Evolutionary conservation across 2,329 filamentous ascomycete genomes (phyloP), one percentile per base, ranked within the genome.

Genomic region (Xylaria multiplex): DNA sequence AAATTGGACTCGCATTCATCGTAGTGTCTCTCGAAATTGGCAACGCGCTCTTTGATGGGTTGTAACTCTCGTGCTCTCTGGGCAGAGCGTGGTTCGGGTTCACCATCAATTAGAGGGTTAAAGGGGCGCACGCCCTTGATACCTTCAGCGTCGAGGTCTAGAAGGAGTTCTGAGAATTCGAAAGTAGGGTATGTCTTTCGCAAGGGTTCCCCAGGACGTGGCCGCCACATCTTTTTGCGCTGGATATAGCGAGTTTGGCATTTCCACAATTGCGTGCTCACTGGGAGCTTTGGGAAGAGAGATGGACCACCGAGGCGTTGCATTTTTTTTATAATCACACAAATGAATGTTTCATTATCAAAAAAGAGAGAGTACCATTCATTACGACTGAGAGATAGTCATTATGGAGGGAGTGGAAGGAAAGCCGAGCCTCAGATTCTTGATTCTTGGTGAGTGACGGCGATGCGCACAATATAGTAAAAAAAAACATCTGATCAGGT

Each of bases 131-230:
- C 83, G 53, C 78, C 73, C 1, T 72, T 76, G 68, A 73, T 81
- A 22, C 81, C 78, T 66, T 82, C 79, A 50, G 83, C 82, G 68
- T 87, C 85, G 45, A 88, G 82, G 64, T 88, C 84, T 45, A 88
- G 78, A 2, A 86, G 73, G 11, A 83, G 67, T 19, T 78, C 60
- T 13, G 82, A 79, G 46, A 84, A 75, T 27, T 82, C 73, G 66
- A 81, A 24, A 42, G 32, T 32, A 16, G 64, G 45, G 37, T 37
- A 14, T 19, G 43, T 0, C 45, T 56, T 56, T 62, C 65, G 49
- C 57, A 69, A 65, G 58, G 73, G 69, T 49, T 56, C 24, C 19
- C 71, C 9, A 1, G 7, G 49, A 24, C 3, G 19, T 42, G 27
- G 22, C 5, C 35, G 46, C 43, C 65, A 16, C 14, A n/a, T 13